Conservation (phyloP, 78 protist species). For the Monocercomonoides exilis region DNA sequence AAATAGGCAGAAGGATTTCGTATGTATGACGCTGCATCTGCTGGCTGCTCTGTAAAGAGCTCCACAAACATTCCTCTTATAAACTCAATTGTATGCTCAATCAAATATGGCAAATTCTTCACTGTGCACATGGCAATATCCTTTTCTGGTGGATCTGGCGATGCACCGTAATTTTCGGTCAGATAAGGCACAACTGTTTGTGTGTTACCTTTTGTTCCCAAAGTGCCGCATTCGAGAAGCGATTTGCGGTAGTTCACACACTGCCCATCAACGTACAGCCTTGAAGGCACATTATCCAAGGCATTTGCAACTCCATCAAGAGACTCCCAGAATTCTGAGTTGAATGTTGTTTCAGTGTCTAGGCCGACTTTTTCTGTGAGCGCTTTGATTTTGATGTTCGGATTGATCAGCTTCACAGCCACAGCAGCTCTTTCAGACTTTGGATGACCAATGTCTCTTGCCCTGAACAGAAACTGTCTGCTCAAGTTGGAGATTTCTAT, state of each 20-base stretch:
- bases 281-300: slow-evolving; percentile 87
- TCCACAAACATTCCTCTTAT: slow-evolving; percentile 17
- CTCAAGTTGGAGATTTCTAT: slow-evolving; percentile 86
- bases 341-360: slow-evolving; percentile 79
- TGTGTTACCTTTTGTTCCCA: slow-evolving; percentile 87
- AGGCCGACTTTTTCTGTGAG: slow-evolving; percentile 59
- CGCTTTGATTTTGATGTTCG: slow-evolving; percentile 55
- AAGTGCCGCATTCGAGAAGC: slow-evolving; percentile 91
- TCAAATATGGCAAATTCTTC: slow-evolving; percentile 31
- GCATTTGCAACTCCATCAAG: slow-evolving; percentile 75
- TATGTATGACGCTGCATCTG: too few relatives aligned
- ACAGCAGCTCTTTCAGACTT: slow-evolving; percentile 82
- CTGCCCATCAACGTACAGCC: slow-evolving; percentile 80
- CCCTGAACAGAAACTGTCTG: slow-evolving; percentile 92
- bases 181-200: slow-evolving; percentile 85
- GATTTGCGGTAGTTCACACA: slow-evolving; percentile 78
- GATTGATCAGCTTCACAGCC: slow-evolving; percentile 85
- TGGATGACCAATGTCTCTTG: slow-evolving; percentile 35
- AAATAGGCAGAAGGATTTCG: too few relatives aligned
- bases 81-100: slow-evolving; percentile 39
- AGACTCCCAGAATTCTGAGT: slow-evolving; percentile 68
- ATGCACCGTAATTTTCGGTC: slow-evolving; percentile 84
- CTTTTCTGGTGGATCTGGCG: slow-evolving; percentile 92
- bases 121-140: slow-evolving; percentile 31
- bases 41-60: slow-evolving; percentile 1